These are phyloP conservation scores for Austroboletus eburneus DNA, from an alignment of 768 basidiomycete genomes.

Conservation along the genomic window DNA sequence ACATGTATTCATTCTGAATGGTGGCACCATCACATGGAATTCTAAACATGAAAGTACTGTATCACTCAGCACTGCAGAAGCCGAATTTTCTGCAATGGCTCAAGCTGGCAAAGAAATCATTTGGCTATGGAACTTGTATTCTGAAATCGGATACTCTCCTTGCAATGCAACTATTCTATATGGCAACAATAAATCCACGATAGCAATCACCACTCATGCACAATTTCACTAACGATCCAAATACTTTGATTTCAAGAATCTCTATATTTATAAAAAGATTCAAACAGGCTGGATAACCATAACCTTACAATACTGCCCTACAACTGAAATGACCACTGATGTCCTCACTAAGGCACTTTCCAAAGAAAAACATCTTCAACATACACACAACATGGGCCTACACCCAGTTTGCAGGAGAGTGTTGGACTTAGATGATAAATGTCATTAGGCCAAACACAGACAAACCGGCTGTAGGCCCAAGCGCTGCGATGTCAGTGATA, in stretches of 20 bases:
- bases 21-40: slow-evolving; percentile 25
- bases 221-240: slow-evolving; percentile 23
- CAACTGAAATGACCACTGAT: slow-evolving; percentile 22
- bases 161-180: slow-evolving; percentile 11
- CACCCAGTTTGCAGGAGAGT: slow-evolving; percentile 15
- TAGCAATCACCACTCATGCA: slow-evolving; percentile 19
- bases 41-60: slow-evolving; percentile 26
- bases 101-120: slow-evolving; percentile 3
- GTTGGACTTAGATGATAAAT: slow-evolving; percentile 6
- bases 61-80: neutral
- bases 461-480: too few species aligned
- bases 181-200: slow-evolving; percentile 23
- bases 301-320: slow-evolving; percentile 14
- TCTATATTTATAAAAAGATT: slow-evolving; percentile 19
- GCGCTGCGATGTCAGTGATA: too few species aligned
- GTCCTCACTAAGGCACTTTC: slow-evolving; percentile 9
- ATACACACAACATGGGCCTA: slow-evolving; percentile 10
- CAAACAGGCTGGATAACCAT: neutral
- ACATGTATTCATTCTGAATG: slow-evolving; percentile 28
- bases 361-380: neutral
- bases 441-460: too few species aligned
- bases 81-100: slow-evolving; percentile 6
- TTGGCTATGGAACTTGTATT: slow-evolving; percentile 27
- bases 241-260: slow-evolving; percentile 14
- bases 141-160: slow-evolving; percentile 26